Conservation (phyloP, 2,329 filamentous ascomycete genomes). For the Pezicula neosporulosa region DNA sequence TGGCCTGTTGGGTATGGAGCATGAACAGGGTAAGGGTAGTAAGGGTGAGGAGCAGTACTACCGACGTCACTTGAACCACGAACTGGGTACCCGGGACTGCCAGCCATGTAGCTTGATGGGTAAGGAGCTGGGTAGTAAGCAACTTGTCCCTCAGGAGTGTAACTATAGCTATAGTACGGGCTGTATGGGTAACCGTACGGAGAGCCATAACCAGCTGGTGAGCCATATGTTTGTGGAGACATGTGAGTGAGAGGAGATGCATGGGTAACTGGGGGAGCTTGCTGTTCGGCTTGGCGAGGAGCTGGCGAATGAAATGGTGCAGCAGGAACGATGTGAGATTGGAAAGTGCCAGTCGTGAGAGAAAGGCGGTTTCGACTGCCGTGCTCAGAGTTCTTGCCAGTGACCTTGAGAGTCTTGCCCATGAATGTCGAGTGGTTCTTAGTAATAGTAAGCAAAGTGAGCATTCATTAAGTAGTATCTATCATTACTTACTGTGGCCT, state of each 20-base stretch:
- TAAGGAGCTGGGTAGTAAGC: neutral
- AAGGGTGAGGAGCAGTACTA: constrained; percentile 4
- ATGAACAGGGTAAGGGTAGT: constrained; percentile 12
- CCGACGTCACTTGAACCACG: constrained; percentile 8
- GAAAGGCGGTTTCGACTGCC: constrained; percentile 6
- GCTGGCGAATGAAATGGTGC: constrained; percentile 13
- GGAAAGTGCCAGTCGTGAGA: constrained; percentile 4
- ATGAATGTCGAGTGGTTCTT: constrained; percentile 20
- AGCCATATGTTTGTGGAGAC: constrained; percentile 11
- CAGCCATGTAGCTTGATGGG: constrained; percentile 7
- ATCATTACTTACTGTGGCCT: constrained; percentile 16
- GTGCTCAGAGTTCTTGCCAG: constrained; percentile 26
- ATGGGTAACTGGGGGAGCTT: neutral
- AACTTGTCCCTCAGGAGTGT: constrained; percentile 5
- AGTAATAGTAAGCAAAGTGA: constrained; percentile 1
- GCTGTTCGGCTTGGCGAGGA: constrained; percentile 6
- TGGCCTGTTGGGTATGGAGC: constrained; percentile 8
- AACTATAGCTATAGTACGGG: constrained; percentile 4
- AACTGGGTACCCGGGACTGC: constrained; percentile 14
- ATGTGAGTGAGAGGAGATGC: constrained; percentile 10
- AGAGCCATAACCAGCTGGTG: neutral
- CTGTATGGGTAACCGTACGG: constrained; percentile 10
- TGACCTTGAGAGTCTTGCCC: constrained; percentile 22
- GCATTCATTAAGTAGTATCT: neutral
- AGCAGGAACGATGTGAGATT: constrained; percentile 1